phyloP scores from a whole-genome alignment of 2,329 filamentous ascomycete species.

The Neonectria hederae region DNA sequence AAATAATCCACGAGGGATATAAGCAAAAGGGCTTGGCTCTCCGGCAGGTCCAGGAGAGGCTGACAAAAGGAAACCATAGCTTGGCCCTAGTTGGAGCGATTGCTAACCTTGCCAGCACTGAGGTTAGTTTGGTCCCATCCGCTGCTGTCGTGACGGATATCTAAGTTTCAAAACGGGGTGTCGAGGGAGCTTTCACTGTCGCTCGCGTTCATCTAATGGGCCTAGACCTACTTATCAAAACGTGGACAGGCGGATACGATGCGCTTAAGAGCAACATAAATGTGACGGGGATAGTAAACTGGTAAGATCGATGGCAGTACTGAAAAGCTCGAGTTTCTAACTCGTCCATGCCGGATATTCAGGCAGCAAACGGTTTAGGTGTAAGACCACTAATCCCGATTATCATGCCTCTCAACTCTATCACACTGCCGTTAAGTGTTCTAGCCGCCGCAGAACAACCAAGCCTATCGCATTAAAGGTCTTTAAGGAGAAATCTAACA shows the following conservation, averaged over 20 bases:
- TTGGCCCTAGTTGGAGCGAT: constrained; percentile 24
- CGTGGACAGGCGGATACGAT: constrained; percentile 20
- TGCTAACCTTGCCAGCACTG: constrained; percentile 28
- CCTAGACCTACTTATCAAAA: constrained; percentile 15
- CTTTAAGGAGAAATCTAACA: constrained; percentile 12
- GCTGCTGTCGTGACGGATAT: neutral
- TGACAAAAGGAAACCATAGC: constrained; percentile 10
- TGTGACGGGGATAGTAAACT: constrained; percentile 24
- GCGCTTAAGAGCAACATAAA: constrained; percentile 20
- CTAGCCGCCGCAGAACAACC: constrained; percentile 17
- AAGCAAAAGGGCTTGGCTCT: constrained; percentile 23
- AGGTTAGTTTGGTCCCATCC: constrained; percentile 3
- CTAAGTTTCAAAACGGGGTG: constrained; percentile 8
- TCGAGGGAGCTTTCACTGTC: constrained; percentile 21
- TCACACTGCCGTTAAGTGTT: constrained; percentile 21
- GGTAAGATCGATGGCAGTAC: constrained; percentile 3
- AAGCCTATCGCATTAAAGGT: constrained; percentile 18
- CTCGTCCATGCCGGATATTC: constrained; percentile 23
- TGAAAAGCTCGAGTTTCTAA: neutral
- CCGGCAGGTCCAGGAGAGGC: constrained; percentile 15
- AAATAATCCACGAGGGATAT: constrained; percentile 14
- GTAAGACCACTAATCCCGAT: constrained; percentile 24
- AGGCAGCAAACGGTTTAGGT: constrained; percentile 24
- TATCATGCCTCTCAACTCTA: constrained; percentile 15
- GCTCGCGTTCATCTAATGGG: constrained; percentile 27